phyloP scores from a whole-genome alignment of 1,284 basidiomycete species.

The Pseudozyma flocculosa region DNA sequence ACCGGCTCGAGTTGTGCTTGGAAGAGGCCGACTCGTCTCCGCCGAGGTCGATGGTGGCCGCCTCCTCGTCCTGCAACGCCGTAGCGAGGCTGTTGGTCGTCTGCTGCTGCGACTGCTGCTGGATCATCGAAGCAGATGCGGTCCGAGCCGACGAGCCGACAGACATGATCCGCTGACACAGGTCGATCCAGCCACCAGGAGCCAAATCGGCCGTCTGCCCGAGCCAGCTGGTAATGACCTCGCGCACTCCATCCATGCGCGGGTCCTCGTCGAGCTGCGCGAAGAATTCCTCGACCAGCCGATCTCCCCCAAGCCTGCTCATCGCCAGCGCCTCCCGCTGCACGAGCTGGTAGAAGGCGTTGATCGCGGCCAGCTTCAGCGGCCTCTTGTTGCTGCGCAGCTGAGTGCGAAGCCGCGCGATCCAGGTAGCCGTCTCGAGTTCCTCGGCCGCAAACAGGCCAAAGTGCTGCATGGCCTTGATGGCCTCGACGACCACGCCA shows the following conservation, averaged over 20 bases:
- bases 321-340: constrained; percentile 90
- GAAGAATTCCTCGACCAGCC: constrained; percentile 90
- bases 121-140: background rate
- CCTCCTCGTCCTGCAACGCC: constrained; percentile 75
- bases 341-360: constrained; percentile 92
- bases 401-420: constrained; percentile 31
- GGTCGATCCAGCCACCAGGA: constrained; percentile 95
- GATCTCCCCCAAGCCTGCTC: constrained; percentile 89
- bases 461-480: constrained; percentile 93
- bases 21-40: constrained; percentile 15
- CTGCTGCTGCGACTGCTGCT: too few relatives aligned
- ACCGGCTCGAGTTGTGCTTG: constrained; percentile 63
- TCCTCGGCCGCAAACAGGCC: constrained; percentile 89
- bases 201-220: constrained; percentile 88
- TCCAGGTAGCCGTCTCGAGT: constrained; percentile 46
- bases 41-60: constrained; percentile 69
- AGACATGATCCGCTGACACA: constrained; percentile 95
- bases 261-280: constrained; percentile 91
- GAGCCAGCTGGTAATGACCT: constrained; percentile 93
- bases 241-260: constrained; percentile 86
- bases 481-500: constrained; percentile 85
- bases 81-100: constrained; percentile 20
- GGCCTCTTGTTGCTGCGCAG: constrained; percentile 61
- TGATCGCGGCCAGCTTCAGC: constrained; percentile 89
- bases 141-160: constrained; percentile 54